Evolutionary conservation across 768 basidiomycete species (phyloP), one percentile per base, ranked within the genome.

Genomic region (Dictyophora rubrovolvata): DNA sequence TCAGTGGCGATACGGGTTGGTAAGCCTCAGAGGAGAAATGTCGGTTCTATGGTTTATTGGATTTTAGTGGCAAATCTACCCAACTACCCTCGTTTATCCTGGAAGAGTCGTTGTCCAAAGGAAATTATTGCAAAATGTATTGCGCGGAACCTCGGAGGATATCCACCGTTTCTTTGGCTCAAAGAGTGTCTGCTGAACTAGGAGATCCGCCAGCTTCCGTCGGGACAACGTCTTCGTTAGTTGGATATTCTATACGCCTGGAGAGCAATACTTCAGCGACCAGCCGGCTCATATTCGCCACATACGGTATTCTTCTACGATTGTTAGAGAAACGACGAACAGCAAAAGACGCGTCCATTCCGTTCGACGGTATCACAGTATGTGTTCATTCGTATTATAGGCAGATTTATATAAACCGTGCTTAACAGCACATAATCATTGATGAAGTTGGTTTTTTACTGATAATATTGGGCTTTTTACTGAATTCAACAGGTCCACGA

Each of bases 121-220:
- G 94, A 22, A 81, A 77, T 64, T 79, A 79, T 56, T 95, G 92
- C 76, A 95, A 87, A 70, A 88, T 99, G 65, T 92, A 84, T 66
- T 95, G 93, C 63, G 97, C 95, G 5, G 94, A 98, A 67, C 95
- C 95, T 5, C 82, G 95, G 48, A 83, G 95, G 47, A 98, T 98
- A 63, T 94, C 93, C 56, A 94, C 95, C 1, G 89, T 97, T 53
- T 97, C 95, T 0, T 79, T 98, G 7, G 95, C 95, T 0, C 91
- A 95, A 63, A 85, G 93, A 72, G 95, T 98, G 34, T 93, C 95
- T 18, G 81, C 82, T 51, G 95, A 99, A 70, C 75, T 99, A 3
- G 95, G 95, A 8, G 95, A 99, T 65, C 73, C 81, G 11, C 80
- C 84, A 0, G 88, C 85, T 59, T 76, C 82, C 21, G 84, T 92